These are phyloP conservation scores for Urochloa ruziziensis DNA, from an alignment of 176 grass and related monocot species.

Conservation along the genomic window DNA sequence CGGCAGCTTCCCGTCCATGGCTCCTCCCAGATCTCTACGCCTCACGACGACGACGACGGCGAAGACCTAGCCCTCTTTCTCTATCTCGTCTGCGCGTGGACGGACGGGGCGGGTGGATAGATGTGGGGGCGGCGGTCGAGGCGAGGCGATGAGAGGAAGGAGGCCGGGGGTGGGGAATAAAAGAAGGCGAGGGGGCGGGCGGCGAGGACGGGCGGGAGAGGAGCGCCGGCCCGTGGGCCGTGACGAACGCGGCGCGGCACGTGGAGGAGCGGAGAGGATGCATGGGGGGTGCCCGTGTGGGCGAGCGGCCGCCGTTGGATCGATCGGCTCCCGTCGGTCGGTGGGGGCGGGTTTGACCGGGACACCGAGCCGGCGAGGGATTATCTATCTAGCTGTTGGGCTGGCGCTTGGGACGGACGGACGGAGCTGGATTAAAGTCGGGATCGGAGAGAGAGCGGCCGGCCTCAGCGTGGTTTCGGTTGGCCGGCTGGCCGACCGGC, in stretches of 20 bases:
- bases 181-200: conserved; percentile 24
- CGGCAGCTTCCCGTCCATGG: conserved; percentile 62
- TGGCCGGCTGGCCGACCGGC: conserved; percentile 32
- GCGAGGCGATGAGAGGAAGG: background rate
- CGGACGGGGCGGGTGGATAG: conserved; percentile 18
- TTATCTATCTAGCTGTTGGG: background rate
- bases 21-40: conserved; percentile 34
- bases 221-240: conserved; percentile 54
- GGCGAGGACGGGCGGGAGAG: conserved; percentile 22
- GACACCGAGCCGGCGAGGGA: conserved; percentile 21
- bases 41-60: background rate
- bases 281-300: conserved; percentile 16
- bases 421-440: background rate
- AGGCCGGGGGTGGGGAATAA: conserved; percentile 39
- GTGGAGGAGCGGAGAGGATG: conserved; percentile 41
- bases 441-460: background rate
- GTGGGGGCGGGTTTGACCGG: conserved; percentile 30
- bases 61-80: conserved; percentile 9
- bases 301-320: conserved; percentile 85
- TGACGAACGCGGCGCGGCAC: conserved; percentile 45
- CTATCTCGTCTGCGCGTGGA: conserved; percentile 4
- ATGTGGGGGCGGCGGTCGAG: conserved; percentile 26
- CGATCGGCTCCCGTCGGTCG: conserved; percentile 48
- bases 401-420: background rate
- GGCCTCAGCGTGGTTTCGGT: conserved; percentile 24